Conservation (phyloP, 2,329 filamentous ascomycete genomes). For the Nothomitra cinnamomea region DNA sequence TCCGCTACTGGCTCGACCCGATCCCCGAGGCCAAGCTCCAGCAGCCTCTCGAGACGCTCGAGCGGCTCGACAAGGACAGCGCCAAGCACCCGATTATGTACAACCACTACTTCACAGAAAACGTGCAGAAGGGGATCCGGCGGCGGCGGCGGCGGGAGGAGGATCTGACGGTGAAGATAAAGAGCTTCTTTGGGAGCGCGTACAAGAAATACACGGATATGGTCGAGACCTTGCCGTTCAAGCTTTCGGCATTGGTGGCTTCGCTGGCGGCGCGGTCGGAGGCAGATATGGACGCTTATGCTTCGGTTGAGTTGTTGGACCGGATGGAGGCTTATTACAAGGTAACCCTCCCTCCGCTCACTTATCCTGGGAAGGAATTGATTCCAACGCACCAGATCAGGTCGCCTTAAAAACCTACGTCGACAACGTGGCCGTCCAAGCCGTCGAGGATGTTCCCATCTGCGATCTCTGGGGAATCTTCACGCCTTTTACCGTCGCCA, state of each 20-base stretch:
- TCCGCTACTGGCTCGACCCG: constrained; percentile 1
- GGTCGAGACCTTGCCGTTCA: constrained; percentile 3
- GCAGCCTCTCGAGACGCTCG: constrained; percentile 7
- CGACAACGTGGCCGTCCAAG: constrained; percentile 4
- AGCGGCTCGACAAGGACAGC: constrained; percentile 9
- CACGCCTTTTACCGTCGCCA: neutral
- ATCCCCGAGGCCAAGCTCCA: constrained; percentile 6
- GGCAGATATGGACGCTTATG: constrained; percentile 17
- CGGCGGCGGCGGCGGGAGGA: neutral
- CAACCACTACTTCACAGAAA: constrained; percentile 22
- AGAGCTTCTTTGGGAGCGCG: constrained; percentile 7
- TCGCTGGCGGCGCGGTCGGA: constrained; percentile 11
- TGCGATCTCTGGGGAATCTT: neutral
- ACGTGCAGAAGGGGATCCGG: constrained; percentile 17
- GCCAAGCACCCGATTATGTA: constrained; percentile 18
- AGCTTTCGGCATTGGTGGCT: neutral
- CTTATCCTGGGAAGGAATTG: neutral
- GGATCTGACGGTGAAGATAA: constrained; percentile 6
- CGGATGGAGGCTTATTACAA: constrained; percentile 20
- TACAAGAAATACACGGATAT: constrained; percentile 2
- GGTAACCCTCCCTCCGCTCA: constrained; percentile 5
- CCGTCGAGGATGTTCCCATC: constrained; percentile 4
- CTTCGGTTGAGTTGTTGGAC: constrained; percentile 16
- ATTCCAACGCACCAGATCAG: neutral
- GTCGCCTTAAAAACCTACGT: constrained; percentile 4